A percentile compares a stretch with the other conserved stretches of the same genome.
Evolutionary conservation across 2,329 filamentous ascomycete genomes (phyloP).

Genomic region (Decorospora gaudefroyi): DNA sequence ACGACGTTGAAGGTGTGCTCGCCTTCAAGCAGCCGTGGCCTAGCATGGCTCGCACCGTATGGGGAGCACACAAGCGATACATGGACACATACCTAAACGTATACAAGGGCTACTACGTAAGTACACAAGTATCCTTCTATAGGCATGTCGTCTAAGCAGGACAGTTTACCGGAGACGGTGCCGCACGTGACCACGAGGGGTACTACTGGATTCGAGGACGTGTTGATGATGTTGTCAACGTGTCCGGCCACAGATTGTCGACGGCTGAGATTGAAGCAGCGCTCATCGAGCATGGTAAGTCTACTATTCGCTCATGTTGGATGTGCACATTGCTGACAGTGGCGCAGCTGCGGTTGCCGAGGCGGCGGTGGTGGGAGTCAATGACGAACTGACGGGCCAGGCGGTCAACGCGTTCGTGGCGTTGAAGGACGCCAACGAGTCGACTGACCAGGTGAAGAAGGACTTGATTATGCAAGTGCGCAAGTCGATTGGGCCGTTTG

Average conservation of each 20-base stretch:
- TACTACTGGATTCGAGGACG: constrained; percentile 99
- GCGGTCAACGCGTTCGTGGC: constrained; percentile 96
- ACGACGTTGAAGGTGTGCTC: constrained; percentile 95
- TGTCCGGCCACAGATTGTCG: constrained; percentile 92
- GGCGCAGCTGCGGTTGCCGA: constrained; percentile 74
- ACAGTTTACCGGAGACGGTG: constrained; percentile 89
- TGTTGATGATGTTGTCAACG: constrained; percentile 98
- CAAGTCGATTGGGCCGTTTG: constrained; percentile 96
- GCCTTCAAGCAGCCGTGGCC: constrained; percentile 98
- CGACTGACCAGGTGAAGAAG: constrained; percentile 81
- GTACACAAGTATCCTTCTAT: constrained; percentile 44
- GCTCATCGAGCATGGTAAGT: constrained; percentile 80
- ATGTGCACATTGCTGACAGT: constrained; percentile 26
- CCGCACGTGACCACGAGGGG: constrained; percentile 92
- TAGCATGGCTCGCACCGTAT: constrained; percentile 97
- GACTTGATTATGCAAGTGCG: constrained; percentile 93
- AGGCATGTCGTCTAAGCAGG: constrained; percentile 21
- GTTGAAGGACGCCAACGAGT: constrained; percentile 81
- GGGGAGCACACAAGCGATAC: constrained; percentile 96
- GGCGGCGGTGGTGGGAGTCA: constrained; percentile 90
- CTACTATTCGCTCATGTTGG: not conserved
- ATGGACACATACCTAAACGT: constrained; percentile 99
- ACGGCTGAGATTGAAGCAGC: constrained; percentile 98
- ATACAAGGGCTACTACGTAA: constrained; percentile 96
- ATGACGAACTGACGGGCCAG: constrained; percentile 93